Evolutionary conservation across 345 rosid species (phyloP).

Genomic region (Durio zibethinus): DNA sequence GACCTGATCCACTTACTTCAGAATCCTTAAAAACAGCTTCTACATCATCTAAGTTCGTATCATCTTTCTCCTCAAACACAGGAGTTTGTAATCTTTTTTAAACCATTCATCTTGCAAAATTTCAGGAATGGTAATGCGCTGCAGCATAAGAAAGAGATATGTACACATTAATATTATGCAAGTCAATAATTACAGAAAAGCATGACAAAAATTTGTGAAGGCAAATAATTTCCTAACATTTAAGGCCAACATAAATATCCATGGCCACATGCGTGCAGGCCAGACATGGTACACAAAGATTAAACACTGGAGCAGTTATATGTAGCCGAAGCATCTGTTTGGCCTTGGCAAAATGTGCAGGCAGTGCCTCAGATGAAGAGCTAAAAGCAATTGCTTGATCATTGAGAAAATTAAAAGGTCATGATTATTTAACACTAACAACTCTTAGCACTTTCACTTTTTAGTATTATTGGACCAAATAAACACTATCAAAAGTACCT

Average conservation of each 20-base stretch:
- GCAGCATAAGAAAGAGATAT: constrained; percentile 21
- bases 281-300: not conserved
- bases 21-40: constrained; percentile 94
- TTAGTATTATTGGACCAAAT: not conserved
- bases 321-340: not conserved
- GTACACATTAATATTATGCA: not conserved
- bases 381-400: not conserved
- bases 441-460: not conserved
- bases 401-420: not conserved
- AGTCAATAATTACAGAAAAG: not conserved
- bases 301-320: not conserved
- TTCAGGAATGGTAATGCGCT: constrained; percentile 86
- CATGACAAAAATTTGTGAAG: not conserved
- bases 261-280: not conserved
- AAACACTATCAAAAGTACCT: not conserved
- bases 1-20: constrained; percentile 45
- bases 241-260: not conserved
- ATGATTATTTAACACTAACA: not conserved
- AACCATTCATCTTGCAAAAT: constrained; percentile 89
- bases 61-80: constrained; percentile 69
- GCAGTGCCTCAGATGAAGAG: not conserved
- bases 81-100: constrained; percentile 77
- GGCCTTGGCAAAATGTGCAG: not conserved
- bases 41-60: constrained; percentile 72
- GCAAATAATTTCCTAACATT: not conserved